phyloP scores from a whole-genome alignment of 371 early-diverging fungal genomes.

The Gilbertella persicaria region DNA sequence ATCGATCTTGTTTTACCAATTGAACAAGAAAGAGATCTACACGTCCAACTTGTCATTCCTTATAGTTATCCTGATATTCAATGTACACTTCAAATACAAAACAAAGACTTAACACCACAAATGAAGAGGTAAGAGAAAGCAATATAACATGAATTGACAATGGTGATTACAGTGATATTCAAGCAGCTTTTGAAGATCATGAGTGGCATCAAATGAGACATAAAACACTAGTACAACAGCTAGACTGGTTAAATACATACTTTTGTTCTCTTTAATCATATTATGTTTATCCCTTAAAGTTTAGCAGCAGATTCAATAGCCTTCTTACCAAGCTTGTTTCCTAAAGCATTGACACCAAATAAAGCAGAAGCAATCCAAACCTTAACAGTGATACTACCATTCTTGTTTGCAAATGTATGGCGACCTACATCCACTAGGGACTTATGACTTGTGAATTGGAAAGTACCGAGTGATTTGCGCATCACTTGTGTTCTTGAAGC shows the following conservation, averaged over 20 bases:
- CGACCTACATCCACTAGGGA: slow-evolving; percentile 53
- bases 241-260: slow-evolving; percentile 42
- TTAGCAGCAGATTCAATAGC: slow-evolving; percentile 32
- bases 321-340: slow-evolving; percentile 36
- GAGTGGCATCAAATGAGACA: slow-evolving; percentile 44
- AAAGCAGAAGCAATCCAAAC: slow-evolving; percentile 55
- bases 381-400: slow-evolving; percentile 56
- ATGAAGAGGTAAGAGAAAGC: slow-evolving; percentile 23
- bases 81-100: slow-evolving; percentile 38
- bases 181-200: slow-evolving; percentile 38
- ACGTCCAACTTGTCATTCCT: slow-evolving; percentile 36
- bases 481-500: slow-evolving; percentile 42
- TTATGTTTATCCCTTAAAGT: slow-evolving; percentile 11
- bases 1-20: slow-evolving; percentile 29
- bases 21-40: slow-evolving; percentile 21
- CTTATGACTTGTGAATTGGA: slow-evolving; percentile 52
- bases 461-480: slow-evolving; percentile 53
- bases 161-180: slow-evolving; percentile 23
- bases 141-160: background rate
- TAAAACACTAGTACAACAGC: slow-evolving; percentile 43
- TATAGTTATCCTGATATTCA: slow-evolving; percentile 39
- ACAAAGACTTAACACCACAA: slow-evolving; percentile 22
- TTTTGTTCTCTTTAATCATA: slow-evolving; percentile 20
- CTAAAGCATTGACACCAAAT: slow-evolving; percentile 51
- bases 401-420: slow-evolving; percentile 54